Base-by-base conservation (phyloP, 306 rosid species). In the Gleditsia sinensis region DNA sequence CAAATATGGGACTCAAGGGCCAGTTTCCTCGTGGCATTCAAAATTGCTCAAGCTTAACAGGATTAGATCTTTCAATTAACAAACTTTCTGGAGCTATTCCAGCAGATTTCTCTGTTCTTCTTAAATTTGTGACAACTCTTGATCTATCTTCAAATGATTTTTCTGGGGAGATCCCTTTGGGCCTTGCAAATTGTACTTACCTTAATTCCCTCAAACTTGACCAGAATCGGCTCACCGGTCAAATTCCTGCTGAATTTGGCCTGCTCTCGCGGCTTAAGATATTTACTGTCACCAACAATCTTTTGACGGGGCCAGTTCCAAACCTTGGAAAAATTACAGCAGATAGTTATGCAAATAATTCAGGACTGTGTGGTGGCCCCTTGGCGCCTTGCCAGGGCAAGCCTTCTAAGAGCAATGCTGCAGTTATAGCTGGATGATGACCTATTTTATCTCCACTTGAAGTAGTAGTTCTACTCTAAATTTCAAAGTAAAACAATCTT, bases 1-100 rank as follows among this genome's bases (percentile, higher is more conserved):
- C 90, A 0, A 88, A 83, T 66, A 83, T 84, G 89, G 97, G 97
- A 54, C 97, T 93, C 46, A 85, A 79, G 78, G 98, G 97, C 23
- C 72, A 50, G 42, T 91, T 93, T 81, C 98, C 97, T 19, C 43
- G 3, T 0, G 85, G 53, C 16, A 33, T 93, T 59, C 0, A 0
- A 33, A 86, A 90, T 34, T 92, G 98, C 80, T 28, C 92, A 0
- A 90, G 91, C 78, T 74, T 93, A 67, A 93, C 94, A 1, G 98
- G 91, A 5, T 81, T 93, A 72, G 96, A 93, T 83, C 87, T 93
- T 78, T 93, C 98, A 0, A 66, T 43, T 70, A 93, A 93, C 69
- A 68, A 80, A 63, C 78, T 93, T 34, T 75, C 55, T 4, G 98
- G 96, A 68, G 2, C 11, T 40, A 86, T 93, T 81, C 95, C 98